These are phyloP conservation scores for Flaveria ramosissima DNA, from an alignment of 129 eudicot species.

Conservation along the genomic window DNA sequence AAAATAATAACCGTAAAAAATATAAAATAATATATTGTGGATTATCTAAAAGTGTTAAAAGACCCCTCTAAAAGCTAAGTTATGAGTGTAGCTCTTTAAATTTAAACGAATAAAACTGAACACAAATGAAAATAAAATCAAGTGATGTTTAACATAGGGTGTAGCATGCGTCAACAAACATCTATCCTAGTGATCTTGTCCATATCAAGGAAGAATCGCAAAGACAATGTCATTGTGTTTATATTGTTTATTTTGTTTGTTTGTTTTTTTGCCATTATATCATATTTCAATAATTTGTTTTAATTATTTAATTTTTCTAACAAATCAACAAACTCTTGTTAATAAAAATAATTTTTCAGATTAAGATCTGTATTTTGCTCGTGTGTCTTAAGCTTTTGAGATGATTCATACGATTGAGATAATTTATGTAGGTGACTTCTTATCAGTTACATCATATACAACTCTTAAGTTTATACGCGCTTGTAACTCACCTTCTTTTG, in stretches of 20 bases:
- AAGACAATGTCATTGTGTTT: background rate
- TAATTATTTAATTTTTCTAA: background rate
- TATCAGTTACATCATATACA: background rate
- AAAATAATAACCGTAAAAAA: no score
- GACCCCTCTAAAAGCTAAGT: no score
- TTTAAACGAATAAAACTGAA: no score
- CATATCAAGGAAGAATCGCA: background rate
- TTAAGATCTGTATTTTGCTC: background rate
- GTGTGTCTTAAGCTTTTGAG: no score
- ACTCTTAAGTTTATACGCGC: background rate
- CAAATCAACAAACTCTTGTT: background rate
- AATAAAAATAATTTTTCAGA: background rate
- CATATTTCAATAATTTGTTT: background rate
- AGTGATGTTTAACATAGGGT: no score
- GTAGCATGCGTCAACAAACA: no score
- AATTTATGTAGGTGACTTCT: background rate
- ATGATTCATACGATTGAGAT: no score
- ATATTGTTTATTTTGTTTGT: background rate
- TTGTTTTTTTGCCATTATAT: background rate
- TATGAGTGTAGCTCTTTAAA: no score
- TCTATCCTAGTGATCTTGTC: background rate
- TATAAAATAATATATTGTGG: no score
- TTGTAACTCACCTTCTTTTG: background rate
- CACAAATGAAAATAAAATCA: no score
- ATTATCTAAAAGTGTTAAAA: no score